These are phyloP conservation scores for Vitellaria paradoxa DNA, from an alignment of 179 eudicot species.

Conservation along the genomic window DNA sequence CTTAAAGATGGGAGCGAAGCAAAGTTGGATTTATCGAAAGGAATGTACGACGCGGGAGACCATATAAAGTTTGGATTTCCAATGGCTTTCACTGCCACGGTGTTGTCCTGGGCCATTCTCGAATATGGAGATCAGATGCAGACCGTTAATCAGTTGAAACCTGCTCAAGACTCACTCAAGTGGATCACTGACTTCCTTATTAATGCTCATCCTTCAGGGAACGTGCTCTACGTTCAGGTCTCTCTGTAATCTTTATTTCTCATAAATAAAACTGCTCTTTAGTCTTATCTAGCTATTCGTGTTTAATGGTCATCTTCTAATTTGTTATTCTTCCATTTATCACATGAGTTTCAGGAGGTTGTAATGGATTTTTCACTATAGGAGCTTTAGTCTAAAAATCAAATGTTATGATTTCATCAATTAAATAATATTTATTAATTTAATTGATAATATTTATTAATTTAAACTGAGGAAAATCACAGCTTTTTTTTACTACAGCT, in stretches of 20 bases:
- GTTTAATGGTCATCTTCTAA: neutral
- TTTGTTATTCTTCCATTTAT: neutral
- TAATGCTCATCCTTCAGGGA: constrained; percentile 66
- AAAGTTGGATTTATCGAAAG: constrained; percentile 70
- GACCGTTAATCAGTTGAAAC: constrained; percentile 49
- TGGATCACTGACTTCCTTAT: constrained; percentile 94
- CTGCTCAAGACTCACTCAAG: constrained; percentile 64
- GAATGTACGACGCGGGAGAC: constrained; percentile 98
- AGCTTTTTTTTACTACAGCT: too few relatives aligned
- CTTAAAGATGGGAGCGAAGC: constrained; percentile 70
- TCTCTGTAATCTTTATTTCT: neutral
- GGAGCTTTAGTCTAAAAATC: too few relatives aligned
- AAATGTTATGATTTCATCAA: too few relatives aligned
- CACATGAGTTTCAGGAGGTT: too few relatives aligned
- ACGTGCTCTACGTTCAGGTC: constrained; percentile 88
- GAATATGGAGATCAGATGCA: constrained; percentile 88
- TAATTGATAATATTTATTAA: too few relatives aligned
- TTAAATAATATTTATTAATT: too few relatives aligned
- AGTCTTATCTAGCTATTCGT: neutral
- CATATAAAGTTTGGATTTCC: constrained; percentile 94
- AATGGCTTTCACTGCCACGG: constrained; percentile 90
- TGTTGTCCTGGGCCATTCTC: constrained; percentile 86
- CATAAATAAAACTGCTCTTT: neutral
- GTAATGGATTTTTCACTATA: too few relatives aligned
- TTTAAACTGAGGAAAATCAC: too few relatives aligned